Evolutionary conservation across 768 basidiomycete species (phyloP).

Genomic region (Russula dissimulans): DNA sequence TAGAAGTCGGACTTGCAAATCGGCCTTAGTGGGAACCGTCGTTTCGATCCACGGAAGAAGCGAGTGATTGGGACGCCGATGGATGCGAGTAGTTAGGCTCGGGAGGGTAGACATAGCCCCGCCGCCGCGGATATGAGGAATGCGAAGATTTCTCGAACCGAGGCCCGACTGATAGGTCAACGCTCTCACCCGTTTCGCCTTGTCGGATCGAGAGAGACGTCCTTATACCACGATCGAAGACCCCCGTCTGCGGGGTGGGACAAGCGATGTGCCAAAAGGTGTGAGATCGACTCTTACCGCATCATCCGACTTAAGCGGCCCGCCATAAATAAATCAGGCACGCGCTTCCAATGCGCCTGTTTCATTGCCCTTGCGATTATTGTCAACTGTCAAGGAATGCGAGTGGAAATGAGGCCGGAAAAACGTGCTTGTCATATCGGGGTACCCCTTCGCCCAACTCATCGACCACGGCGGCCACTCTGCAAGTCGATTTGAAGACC

Average conservation of each 20-base stretch:
- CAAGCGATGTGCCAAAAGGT: not conserved
- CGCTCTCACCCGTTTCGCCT: not conserved
- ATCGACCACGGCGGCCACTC: too few species aligned
- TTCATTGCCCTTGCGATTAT: not conserved
- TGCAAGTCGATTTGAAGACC: too few species aligned
- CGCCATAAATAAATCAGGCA: too few species aligned
- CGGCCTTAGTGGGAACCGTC: not conserved
- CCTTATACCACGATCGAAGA: not conserved
- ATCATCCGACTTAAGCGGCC: constrained; percentile 2
- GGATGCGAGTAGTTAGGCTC: not conserved
- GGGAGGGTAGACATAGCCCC: too few species aligned
- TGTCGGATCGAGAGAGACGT: not conserved
- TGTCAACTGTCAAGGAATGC: too few species aligned
- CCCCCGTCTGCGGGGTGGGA: not conserved
- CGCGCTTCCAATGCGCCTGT: not conserved
- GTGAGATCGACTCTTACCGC: constrained; percentile 3
- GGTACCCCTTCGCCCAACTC: too few species aligned
- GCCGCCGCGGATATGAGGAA: not conserved
- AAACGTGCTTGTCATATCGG: too few species aligned
- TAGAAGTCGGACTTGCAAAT: not conserved
- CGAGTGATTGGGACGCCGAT: not conserved
- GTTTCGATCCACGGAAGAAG: constrained; percentile 5
- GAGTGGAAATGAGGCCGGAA: too few species aligned
- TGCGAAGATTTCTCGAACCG: not conserved
- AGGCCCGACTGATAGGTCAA: not conserved